Base-by-base conservation (phyloP, 1,284 basidiomycete genomes). In the Microbotryum intermedium region DNA sequence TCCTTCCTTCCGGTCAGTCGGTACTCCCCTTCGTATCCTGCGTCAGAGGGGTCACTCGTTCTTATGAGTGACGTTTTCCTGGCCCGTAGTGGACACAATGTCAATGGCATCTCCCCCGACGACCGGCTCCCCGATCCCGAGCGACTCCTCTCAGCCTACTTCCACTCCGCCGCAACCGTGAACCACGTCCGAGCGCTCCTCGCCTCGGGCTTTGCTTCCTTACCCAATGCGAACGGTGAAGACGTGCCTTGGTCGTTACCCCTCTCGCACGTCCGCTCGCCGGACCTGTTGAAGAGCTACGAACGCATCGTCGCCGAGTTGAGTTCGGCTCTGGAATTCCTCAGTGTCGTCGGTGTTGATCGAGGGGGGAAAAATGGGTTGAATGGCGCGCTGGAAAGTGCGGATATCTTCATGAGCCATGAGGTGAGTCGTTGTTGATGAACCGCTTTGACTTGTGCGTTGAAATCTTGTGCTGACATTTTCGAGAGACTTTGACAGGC, bases 201-300 rank as follows among this genome's bases (percentile, higher is more conserved):
- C 4, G 83, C 84, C 2, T 94, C 90, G 21, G 92, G 92, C 26
- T 93, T 97, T 70, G 94, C 93, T 0, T 87, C 88, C 10, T 52
- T 67, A 25, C 65, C 62, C 4, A 52, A 53, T 16, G 30, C 25
- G 4, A 39, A 53, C 8, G 71, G 73, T 45, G 76, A 97, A 43
- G 84, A 92, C 74, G 87, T 94, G 69, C 94, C 94, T 0, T 82
- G 87, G 44, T 84, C 88, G 71, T 97, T 94, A 90, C 92, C 90
- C 3, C 83, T 97, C 69, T 82, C 82, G 13, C 92, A 98, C 74
- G 94, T 98, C 29, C 85, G 92, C 50, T 88, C 85, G 0, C 83
- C 84, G 1, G 81, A 84, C 25, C 79, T 94, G 26, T 81, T 84
- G 63, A 77, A 79, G 60, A 88, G 93, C 73, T 97, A 95, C 74